Conservation (phyloP, 2,329 filamentous ascomycete genomes). For the Sporothrix inflata region DNA sequence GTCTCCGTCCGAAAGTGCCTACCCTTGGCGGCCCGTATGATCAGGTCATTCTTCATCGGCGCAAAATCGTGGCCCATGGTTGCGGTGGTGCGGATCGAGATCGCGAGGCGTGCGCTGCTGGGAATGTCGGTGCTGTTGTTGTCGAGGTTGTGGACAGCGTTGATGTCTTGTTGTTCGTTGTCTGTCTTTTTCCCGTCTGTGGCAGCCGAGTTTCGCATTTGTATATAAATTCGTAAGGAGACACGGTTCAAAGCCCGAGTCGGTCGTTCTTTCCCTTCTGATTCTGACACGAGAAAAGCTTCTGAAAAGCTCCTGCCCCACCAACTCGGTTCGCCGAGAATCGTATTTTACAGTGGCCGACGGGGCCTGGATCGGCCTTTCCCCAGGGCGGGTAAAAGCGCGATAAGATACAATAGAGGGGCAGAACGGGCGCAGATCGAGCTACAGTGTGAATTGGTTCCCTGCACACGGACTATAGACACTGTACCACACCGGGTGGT, state of each 20-base stretch:
- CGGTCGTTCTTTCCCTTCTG: constrained; percentile 4
- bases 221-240: background rate
- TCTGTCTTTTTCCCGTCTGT: constrained; percentile 1
- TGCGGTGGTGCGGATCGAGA: background rate
- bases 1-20: constrained; percentile 36
- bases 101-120: constrained; percentile 12
- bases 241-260: background rate
- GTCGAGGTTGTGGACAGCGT: constrained; percentile 14
- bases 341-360: constrained; percentile 18
- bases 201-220: constrained; percentile 20
- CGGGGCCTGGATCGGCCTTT: constrained; percentile 23
- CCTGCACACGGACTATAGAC: background rate
- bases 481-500: background rate
- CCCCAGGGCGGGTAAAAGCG: constrained; percentile 11
- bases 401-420: constrained; percentile 18
- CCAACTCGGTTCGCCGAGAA: background rate
- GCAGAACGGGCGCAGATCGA: background rate
- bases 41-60: constrained; percentile 87
- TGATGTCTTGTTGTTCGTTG: background rate
- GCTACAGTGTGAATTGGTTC: constrained; percentile 14
- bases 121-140: constrained; percentile 20
- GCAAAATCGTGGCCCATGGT: constrained; percentile 72
- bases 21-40: constrained; percentile 91
- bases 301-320: constrained; percentile 21
- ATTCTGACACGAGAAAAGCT: constrained; percentile 23